phyloP scores from a whole-genome alignment of 768 basidiomycete species.

The Rhizopogon salebrosus region DNA sequence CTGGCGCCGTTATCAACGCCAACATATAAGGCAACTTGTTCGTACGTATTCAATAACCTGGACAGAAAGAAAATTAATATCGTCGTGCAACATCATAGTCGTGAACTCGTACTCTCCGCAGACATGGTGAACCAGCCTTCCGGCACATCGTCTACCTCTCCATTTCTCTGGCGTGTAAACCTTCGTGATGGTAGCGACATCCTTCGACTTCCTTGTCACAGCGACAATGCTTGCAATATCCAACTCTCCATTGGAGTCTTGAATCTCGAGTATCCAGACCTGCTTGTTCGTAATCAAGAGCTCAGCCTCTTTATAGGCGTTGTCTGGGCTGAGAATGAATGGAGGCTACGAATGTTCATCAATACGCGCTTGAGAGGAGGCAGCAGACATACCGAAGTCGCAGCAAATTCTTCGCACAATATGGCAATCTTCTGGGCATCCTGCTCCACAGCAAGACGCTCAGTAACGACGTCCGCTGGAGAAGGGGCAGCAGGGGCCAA shows the following conservation, averaged over 20 bases:
- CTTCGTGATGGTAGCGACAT: slow-evolving; percentile 52
- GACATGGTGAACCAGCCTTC: slow-evolving; percentile 44
- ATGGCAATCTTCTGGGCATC: slow-evolving; percentile 38
- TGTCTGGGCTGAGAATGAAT: slow-evolving; percentile 37
- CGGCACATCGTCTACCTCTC: slow-evolving; percentile 45
- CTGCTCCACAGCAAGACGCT: slow-evolving; percentile 31
- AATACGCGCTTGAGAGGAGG: background rate
- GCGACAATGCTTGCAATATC: slow-evolving; percentile 46
- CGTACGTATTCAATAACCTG: slow-evolving; percentile 38
- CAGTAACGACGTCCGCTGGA: slow-evolving; percentile 29
- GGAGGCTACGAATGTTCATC: slow-evolving; percentile 27
- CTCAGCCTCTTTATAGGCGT: slow-evolving; percentile 38
- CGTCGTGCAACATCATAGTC: background rate
- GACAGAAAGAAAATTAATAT: slow-evolving; percentile 9
- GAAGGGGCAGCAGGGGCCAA: slow-evolving; percentile 22
- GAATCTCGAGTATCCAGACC: slow-evolving; percentile 47
- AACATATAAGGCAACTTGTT: slow-evolving; percentile 50
- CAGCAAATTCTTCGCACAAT: slow-evolving; percentile 48
- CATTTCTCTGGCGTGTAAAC: slow-evolving; percentile 46
- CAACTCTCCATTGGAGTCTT: slow-evolving; percentile 15
- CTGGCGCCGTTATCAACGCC: slow-evolving; percentile 46
- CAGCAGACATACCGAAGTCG: slow-evolving; percentile 40
- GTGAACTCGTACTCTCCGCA: slow-evolving; percentile 32
- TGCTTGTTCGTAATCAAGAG: slow-evolving; percentile 45
- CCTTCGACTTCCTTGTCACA: slow-evolving; percentile 46